Evolutionary conservation across 495 filamentous ascomycete genomes (phyloP).

Genomic region (Umbilicaria muhlenbergii): DNA sequence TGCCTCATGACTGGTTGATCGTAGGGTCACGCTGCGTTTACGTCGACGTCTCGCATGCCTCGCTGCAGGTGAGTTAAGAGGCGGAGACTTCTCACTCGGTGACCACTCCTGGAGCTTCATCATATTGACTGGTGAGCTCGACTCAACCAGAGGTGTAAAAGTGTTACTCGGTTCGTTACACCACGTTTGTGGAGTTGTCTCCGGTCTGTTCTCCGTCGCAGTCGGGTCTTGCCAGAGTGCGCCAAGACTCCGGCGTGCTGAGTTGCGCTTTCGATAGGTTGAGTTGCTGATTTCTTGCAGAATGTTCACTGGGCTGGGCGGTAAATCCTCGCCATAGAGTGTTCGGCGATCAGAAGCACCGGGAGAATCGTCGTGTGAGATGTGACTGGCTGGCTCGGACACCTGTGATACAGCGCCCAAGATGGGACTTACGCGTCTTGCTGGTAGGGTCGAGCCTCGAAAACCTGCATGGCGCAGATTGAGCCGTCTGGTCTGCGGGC

Average conservation of each 20-base stretch:
- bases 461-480: slow-evolving; percentile 22
- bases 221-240: slow-evolving; percentile 11
- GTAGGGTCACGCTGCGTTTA: slow-evolving; percentile 3
- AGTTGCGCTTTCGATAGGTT: slow-evolving; percentile 8
- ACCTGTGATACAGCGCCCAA: slow-evolving; percentile 1
- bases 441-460: slow-evolving; percentile 12
- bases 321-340: slow-evolving; percentile 6
- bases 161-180: slow-evolving; percentile 9
- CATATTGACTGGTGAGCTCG: slow-evolving; percentile 4
- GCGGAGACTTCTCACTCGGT: slow-evolving; percentile 7
- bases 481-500: slow-evolving; percentile 16
- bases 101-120: slow-evolving; percentile 10
- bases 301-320: slow-evolving; percentile 13
- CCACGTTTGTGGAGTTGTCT: slow-evolving; percentile 7
- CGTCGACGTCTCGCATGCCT: slow-evolving; percentile 6
- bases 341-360: slow-evolving; percentile 1
- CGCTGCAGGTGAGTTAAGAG: slow-evolving; percentile 11
- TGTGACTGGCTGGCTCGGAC: slow-evolving; percentile 4
- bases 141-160: slow-evolving; percentile 4
- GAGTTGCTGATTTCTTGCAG: slow-evolving; percentile 19
- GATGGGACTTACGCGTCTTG: slow-evolving; percentile 13
- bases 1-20: slow-evolving; percentile 14
- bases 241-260: slow-evolving; percentile 7
- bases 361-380: slow-evolving; percentile 9
- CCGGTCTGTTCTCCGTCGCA: slow-evolving; percentile 1